Evolutionary conservation across 2,329 filamentous ascomycete species (phyloP).

Genomic region (Dichotomopilus funicola): DNA sequence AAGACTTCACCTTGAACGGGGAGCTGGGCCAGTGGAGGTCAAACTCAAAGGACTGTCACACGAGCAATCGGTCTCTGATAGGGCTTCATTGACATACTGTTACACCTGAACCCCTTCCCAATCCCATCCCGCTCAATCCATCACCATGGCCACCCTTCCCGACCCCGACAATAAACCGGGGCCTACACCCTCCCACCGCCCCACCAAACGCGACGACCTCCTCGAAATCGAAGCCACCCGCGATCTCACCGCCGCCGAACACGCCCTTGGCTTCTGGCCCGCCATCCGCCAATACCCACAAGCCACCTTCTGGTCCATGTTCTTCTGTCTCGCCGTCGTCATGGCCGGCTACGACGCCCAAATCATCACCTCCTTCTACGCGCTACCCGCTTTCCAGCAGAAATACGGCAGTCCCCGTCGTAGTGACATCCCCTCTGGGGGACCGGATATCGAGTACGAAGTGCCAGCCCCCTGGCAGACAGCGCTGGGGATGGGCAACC

Average conservation of each 20-base stretch:
- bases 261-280: slow-evolving; percentile 28
- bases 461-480: slow-evolving; percentile 42
- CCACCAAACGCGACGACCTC: neutral
- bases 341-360: slow-evolving; percentile 61
- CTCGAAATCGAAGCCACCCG: slow-evolving; percentile 3
- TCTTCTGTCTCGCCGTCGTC: slow-evolving; percentile 54
- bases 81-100: too few species aligned
- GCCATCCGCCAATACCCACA: slow-evolving; percentile 39
- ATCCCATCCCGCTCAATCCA: too few species aligned
- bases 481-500: slow-evolving; percentile 46
- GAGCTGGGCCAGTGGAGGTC: too few species aligned
- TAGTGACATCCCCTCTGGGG: slow-evolving; percentile 25
- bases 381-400: slow-evolving; percentile 49
- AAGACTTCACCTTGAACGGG: too few species aligned
- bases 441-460: slow-evolving; percentile 25
- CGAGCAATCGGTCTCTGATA: too few species aligned
- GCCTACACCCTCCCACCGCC: too few species aligned
- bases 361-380: slow-evolving; percentile 56
- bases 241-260: neutral
- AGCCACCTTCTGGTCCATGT: slow-evolving; percentile 49
- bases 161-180: too few species aligned
- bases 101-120: too few species aligned
- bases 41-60: too few species aligned
- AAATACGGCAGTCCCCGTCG: slow-evolving; percentile 48
- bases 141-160: too few species aligned